Base-by-base conservation (phyloP, 1,284 basidiomycete species). In the Chiua sp. region DNA sequence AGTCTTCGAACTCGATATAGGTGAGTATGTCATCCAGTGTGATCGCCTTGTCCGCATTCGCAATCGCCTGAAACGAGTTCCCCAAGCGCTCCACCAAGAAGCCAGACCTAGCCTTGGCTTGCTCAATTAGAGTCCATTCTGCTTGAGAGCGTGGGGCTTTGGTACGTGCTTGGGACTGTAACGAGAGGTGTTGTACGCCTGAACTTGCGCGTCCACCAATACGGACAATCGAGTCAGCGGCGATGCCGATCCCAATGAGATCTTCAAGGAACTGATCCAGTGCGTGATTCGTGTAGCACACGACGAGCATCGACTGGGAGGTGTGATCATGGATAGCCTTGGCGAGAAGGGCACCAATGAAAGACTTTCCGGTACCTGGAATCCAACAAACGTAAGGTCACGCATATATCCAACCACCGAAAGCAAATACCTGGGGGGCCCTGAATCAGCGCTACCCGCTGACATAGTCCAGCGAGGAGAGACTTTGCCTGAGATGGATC, bases 231-330 rank as follows among this genome's bases (percentile, higher is more conserved):
- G 68, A 73, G 0, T 53, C 11, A 0, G 61, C 39, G 0, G 82
- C 79, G 7, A 89, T 87, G 2, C 85, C 85, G 22, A 86, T 84
- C 32, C 79, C 77, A 6, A 88, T 67, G 2, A 89, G 79, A 58
- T 86, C 83, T 39, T 84, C 81, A 4, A 89, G 75, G 57, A 90
- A 86, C 52, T 88, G 84, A 59, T 89, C 87, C 0, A 89, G 78
- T 0, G 87, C 87, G 55, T 89, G 88, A 57, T 89, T 89, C 1
- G 87, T 89, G 59, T 84, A 89, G 63, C 87, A 88, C 12, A 87
- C 82, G 4, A 89, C 85, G 5, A 89, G 79, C 20, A 89, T 87
- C 0, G 65, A 82, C 57, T 80, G 73, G 0, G 63, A 3, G 0
- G 83, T 82, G 49, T 72, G 70, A 22, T 85, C 79, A 49, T 87